Conservation (phyloP, 2,329 filamentous ascomycete genomes). For the Pyrenophora graminea region DNA sequence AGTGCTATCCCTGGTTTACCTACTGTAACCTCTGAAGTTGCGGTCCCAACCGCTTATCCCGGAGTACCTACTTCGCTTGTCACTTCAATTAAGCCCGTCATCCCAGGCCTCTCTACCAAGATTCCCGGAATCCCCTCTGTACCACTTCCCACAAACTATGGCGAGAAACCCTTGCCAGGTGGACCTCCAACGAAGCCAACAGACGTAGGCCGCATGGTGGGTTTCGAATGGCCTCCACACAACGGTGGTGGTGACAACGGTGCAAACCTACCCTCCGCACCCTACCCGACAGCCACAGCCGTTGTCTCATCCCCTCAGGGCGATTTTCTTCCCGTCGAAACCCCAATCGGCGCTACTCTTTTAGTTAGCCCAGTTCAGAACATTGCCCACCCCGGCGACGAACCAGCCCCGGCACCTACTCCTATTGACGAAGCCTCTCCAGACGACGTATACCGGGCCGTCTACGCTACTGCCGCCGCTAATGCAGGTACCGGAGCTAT, state of each 20-base stretch:
- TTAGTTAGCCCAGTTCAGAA: constrained; percentile 12
- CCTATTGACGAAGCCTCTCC: background rate
- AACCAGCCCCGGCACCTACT: constrained; percentile 9
- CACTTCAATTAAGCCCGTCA: constrained; percentile 5
- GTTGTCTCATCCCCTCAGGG: constrained; percentile 5
- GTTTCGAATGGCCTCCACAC: constrained; percentile 28
- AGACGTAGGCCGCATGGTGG: constrained; percentile 20
- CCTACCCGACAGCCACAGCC: constrained; percentile 8
- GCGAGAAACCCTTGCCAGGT: background rate
- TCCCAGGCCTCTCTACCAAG: background rate
- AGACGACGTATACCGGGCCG: constrained; percentile 18
- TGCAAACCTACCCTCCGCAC: background rate
- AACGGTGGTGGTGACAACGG: constrained; percentile 1
- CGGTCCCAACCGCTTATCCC: constrained; percentile 3
- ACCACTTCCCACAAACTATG: background rate
- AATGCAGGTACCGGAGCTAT: constrained; percentile 10
- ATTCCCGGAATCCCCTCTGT: background rate
- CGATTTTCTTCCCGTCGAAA: constrained; percentile 3
- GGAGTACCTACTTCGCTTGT: constrained; percentile 6
- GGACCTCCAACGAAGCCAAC: constrained; percentile 2
- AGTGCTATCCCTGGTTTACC: constrained; percentile 13
- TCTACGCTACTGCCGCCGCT: constrained; percentile 20
- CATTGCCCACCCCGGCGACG: constrained; percentile 9
- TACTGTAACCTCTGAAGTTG: constrained; percentile 6
- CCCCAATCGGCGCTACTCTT: constrained; percentile 2